phyloP scores from a whole-genome alignment of 2,329 filamentous ascomycete species.

The Neofusicoccum sp. region DNA sequence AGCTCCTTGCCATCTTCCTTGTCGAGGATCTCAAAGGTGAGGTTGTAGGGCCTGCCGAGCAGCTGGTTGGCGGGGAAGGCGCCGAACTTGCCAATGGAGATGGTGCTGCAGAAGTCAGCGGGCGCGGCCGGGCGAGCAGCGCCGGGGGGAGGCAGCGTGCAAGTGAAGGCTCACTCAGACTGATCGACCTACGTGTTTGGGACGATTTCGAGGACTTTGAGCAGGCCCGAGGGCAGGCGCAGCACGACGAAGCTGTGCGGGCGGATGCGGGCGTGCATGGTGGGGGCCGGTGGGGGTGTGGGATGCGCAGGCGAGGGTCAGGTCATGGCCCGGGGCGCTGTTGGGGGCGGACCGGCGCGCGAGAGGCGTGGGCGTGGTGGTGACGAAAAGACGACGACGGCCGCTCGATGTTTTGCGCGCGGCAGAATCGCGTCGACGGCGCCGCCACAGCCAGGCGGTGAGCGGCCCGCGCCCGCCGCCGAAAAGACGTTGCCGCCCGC shows the following conservation, averaged over 20 bases:
- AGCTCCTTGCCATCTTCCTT: conserved; percentile 64
- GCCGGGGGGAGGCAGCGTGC: not conserved
- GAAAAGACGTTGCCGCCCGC: not conserved
- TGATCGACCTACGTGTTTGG: conserved; percentile 64
- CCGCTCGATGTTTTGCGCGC: conserved; percentile 2
- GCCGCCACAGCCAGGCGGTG: not conserved
- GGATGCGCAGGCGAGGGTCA: not conserved
- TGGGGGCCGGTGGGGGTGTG: not conserved
- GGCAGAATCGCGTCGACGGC: not conserved
- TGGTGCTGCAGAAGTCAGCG: conserved; percentile 59
- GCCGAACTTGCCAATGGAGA: conserved; percentile 91
- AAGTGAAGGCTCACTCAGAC: conserved; percentile 27
- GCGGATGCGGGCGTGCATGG: conserved; percentile 51
- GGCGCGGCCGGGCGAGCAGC: too few relatives aligned
- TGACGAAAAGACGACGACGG: not conserved
- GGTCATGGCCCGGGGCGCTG: not conserved
- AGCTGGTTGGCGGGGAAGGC: conserved; percentile 87
- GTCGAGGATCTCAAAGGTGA: conserved; percentile 89
- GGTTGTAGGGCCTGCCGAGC: conserved; percentile 85
- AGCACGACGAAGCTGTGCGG: conserved; percentile 57
- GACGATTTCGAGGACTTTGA: conserved; percentile 60
- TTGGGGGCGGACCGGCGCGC: not conserved
- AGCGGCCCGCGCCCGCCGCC: not conserved
- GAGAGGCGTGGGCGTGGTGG: not conserved
- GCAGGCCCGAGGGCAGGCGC: conserved; percentile 60